phyloP scores from a whole-genome alignment of 257 asterid genomes.

The Solanum dulcamara region DNA sequence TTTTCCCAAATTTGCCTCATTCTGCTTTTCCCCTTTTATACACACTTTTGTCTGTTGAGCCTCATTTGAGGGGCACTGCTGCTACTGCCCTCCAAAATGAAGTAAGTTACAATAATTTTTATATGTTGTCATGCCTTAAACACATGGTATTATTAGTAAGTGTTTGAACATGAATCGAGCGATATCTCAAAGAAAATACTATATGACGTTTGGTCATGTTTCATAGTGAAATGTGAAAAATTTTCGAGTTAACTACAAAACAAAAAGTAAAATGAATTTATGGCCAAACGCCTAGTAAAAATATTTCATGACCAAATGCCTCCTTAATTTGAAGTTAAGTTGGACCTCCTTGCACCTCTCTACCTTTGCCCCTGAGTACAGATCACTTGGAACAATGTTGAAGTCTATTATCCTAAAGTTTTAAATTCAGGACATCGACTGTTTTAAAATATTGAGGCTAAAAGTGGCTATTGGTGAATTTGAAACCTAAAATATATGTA shows the following conservation, averaged over 20 bases:
- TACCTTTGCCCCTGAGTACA: too few species aligned
- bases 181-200: not conserved
- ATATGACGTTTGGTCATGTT: too few species aligned
- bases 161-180: not conserved
- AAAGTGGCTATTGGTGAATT: not conserved
- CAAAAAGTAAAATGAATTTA: too few species aligned
- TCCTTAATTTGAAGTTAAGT: too few species aligned
- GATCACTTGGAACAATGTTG: too few species aligned
- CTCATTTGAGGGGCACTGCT: conserved; percentile 49
- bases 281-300: too few species aligned
- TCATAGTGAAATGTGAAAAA: too few species aligned
- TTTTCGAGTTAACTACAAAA: too few species aligned
- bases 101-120: conserved; percentile 22
- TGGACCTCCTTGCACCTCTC: too few species aligned
- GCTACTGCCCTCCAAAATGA: conserved; percentile 39
- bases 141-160: not conserved
- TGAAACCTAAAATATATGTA: not conserved
- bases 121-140: not conserved
- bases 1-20: conserved; percentile 41
- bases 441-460: not conserved
- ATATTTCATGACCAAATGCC: too few species aligned
- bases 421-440: too few species aligned
- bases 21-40: conserved; percentile 36
- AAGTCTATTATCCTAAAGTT: not conserved
- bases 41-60: conserved; percentile 53